Evolutionary conservation across 208 protist genomes (phyloP).

Genomic region (Tritrichomonas foetus): DNA sequence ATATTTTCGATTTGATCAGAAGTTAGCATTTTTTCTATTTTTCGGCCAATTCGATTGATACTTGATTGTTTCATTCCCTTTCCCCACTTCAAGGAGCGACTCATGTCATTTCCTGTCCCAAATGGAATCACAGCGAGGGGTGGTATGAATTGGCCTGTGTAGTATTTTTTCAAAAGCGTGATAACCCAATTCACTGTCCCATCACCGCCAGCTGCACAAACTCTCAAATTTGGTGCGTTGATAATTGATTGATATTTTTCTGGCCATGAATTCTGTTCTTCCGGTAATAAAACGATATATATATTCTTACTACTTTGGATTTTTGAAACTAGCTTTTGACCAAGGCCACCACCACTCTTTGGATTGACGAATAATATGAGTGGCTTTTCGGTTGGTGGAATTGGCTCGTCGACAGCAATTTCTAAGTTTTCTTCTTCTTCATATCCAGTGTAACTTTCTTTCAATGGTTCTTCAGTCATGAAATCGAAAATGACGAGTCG

Average conservation of each 20-base stretch:
- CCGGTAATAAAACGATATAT: neutral
- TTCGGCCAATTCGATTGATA: neutral
- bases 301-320: neutral
- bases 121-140: neutral
- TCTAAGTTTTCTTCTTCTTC: too few species aligned
- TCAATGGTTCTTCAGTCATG: too few species aligned
- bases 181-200: slow-evolving; percentile 11
- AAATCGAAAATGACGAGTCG: too few species aligned
- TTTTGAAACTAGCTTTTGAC: neutral
- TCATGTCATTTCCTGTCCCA: slow-evolving; percentile 8
- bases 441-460: too few species aligned
- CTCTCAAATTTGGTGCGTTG: neutral
- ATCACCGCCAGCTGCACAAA: neutral
- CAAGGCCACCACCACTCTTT: neutral
- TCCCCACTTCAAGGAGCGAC: neutral
- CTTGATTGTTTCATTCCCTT: neutral
- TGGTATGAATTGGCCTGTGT: neutral
- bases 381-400: too few species aligned
- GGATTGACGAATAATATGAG: neutral
- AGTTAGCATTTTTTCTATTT: neutral
- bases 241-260: neutral
- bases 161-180: neutral
- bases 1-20: neutral
- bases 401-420: too few species aligned
- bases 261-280: neutral